Evolutionary conservation across 225 moss, liverwort and hornwort genomes (phyloP), one percentile per base, ranked within the genome.

Genomic region (Sphagnum contortum): DNA sequence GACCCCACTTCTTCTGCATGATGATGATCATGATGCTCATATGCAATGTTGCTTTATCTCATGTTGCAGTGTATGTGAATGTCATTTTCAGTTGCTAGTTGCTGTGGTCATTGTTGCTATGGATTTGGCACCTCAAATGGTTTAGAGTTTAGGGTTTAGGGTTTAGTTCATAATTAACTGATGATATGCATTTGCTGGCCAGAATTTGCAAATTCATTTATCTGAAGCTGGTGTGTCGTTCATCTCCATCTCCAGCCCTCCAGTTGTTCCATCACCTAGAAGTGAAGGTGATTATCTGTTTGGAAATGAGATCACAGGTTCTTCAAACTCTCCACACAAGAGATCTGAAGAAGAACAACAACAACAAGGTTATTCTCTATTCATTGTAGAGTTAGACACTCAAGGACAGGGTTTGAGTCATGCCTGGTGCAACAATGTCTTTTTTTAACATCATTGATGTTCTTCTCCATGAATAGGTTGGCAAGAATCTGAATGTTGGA

Each of bases 191-290:
- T 63, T 63, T 29, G 29, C 29, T 29, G 29, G 29, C 4, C 64
- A 64, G 69, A 74, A 80, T 66, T 59, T 87, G 76, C 72, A 80
- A 44, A 14, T 5, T 2, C 73, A 72, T 64, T 65, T 87, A 44
- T 62, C 52, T 2, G 71, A 61, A 12, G 75, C 69, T 48, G 75
- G 83, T 44, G 75, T 87, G 2, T n/a, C 77, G 3, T 80, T 87
- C 57, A 48, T 77, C 0, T 69, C 69, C 0, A 71, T 87, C 1
- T 73, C 80, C 3, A 68, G 78, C 47, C 78, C 77, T 49, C 80
- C 87, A 3, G 83, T 80, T 49, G 56, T 87, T 51, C 72, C 83
- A 9, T 63, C 80, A 60, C 75, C 11, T 12, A 64, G 51, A 49
- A 60, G 11, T 51, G 50, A 5, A 61, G 8, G 48, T 55, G 8